Evolutionary conservation across 352 stramenopile species (phyloP), one percentile per base, ranked within the genome.

Genomic region (Phytophthora aleatoria): DNA sequence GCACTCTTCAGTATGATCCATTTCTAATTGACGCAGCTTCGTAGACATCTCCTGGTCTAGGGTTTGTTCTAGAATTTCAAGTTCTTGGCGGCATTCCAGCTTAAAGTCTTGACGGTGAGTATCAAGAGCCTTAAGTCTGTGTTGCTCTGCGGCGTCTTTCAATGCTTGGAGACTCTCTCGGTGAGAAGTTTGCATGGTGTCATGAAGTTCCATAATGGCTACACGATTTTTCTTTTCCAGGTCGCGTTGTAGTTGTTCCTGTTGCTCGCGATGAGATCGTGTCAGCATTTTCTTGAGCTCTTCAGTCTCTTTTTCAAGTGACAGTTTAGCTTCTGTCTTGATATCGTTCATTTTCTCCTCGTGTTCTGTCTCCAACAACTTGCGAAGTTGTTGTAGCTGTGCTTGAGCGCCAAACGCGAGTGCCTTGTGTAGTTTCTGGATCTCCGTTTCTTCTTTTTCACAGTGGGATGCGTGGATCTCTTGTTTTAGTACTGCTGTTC

Each of bases 391-490:
- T 57, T 91, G 79, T 11, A 88, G 16, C 24, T 91, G 82, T 3
- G 79, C 78, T 56, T 91, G 82, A 3, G 80, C 74, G 12, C 83
- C 83, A 57, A 89, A 83, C 10, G 69, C 61, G 28, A 91, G 64
- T 3, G 75, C 81, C 43, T 83, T 87, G 15, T 77, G 68, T 24
- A 91, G 60, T 54, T 91, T 90, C 16, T 85, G 60, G 38, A 91
- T 47, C 55, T 89, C 80, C 4, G 44, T 36, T 50, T 69, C 51
- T 54, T 90, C 68, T 35, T 85, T 85, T 16, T 69, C 51, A 5
- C 35, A 12, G 27, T 87, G 69, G 10, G 65, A 64, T 3, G 67
- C 27, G 30, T 89, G 68, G 3, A 89, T 50, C 31, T 87, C 67
- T 15, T 63, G 64, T 48, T 77, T 83, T 9, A 89, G n/a, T 1